These are phyloP conservation scores for Saccharomyces hybrid DNA, from an alignment of 1,139 yeast genomes.

Conservation along the genomic window DNA sequence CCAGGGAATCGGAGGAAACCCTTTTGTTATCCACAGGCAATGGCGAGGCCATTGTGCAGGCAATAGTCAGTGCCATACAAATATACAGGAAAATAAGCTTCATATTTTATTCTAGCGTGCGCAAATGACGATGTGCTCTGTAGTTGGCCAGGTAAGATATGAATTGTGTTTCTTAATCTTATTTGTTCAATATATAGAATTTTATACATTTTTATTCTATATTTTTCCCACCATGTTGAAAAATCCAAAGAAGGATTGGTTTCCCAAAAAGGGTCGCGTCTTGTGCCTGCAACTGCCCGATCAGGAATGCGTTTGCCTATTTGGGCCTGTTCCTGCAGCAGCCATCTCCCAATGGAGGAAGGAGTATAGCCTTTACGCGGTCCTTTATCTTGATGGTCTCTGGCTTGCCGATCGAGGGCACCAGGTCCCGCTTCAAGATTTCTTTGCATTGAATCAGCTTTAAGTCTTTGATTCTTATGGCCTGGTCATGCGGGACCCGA, in stretches of 20 bases:
- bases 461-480: constrained; percentile 28
- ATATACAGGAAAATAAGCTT: neutral
- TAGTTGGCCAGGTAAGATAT: neutral
- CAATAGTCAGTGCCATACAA: neutral
- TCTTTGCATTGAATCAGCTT: constrained; percentile 32
- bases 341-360: neutral
- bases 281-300: neutral
- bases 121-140: neutral
- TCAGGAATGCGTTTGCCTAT: neutral
- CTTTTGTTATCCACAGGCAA: constrained; percentile 8
- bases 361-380: neutral
- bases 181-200: neutral
- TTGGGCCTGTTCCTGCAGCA: neutral
- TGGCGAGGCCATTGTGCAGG: neutral
- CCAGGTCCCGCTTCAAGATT: constrained; percentile 10
- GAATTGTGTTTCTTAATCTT: neutral
- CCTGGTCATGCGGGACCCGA: constrained; percentile 5
- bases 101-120: neutral
- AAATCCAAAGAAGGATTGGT: neutral
- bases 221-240: constrained; percentile 4
- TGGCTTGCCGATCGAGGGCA: neutral
- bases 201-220: neutral
- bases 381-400: neutral
- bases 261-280: constrained; percentile 1
- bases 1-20: constrained; percentile 5